Conservation (phyloP, 306 rosid species). For the Sophora flavescens region DNA sequence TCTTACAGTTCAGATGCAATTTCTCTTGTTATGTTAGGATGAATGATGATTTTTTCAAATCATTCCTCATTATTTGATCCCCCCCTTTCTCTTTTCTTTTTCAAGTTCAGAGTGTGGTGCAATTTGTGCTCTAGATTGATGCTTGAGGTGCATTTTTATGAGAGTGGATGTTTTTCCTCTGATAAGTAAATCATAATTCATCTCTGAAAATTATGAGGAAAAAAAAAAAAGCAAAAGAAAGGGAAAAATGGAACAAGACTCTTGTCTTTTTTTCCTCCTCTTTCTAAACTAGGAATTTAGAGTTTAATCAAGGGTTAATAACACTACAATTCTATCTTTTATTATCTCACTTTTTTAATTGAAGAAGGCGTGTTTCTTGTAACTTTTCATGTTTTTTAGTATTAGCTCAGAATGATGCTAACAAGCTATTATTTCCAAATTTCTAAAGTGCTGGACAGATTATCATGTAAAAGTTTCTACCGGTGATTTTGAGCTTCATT, state of each 20-base stretch:
- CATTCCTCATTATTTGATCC: not conserved
- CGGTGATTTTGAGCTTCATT: constrained; percentile 61
- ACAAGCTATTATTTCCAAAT: constrained; percentile 54
- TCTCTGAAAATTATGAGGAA: constrained; percentile 5
- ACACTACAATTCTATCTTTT: no score
- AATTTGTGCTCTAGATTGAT: constrained; percentile 35
- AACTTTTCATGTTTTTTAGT: constrained; percentile 35
- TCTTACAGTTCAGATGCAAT: constrained; percentile 12
- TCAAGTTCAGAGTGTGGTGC: constrained; percentile 8
- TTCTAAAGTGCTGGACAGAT: constrained; percentile 67
- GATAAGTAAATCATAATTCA: not conserved
- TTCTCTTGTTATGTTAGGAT: constrained; percentile 31
- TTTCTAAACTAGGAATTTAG: constrained; percentile 12
- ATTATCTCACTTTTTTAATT: not conserved
- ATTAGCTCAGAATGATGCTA: constrained; percentile 34
- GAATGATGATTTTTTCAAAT: constrained; percentile 36
- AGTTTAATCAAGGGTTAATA: constrained; percentile 22
- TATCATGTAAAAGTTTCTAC: constrained; percentile 77
- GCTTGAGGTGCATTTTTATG: constrained; percentile 49
- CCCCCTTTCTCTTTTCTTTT: not conserved
- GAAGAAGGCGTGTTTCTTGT: constrained; percentile 18
- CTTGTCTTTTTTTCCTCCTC: not conserved
- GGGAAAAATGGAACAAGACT: not conserved
- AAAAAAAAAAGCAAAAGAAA: no score
- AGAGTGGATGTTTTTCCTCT: not conserved